Base-by-base conservation (phyloP, 2,329 filamentous ascomycete genomes). In the Escovopsis sp. region DNA sequence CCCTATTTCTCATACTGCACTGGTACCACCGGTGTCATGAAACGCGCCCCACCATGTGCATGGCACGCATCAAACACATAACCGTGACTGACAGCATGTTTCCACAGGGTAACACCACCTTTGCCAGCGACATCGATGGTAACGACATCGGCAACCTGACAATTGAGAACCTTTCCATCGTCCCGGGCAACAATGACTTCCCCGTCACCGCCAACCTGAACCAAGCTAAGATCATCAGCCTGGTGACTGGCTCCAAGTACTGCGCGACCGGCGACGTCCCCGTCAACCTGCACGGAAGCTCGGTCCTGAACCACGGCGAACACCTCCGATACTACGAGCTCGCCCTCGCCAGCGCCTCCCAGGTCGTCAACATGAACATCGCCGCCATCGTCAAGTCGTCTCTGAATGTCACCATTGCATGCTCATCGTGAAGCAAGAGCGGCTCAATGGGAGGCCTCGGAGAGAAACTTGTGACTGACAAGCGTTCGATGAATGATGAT, bases 71-170 rank as follows among this genome's bases (percentile, higher is more conserved):
- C 7, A 16, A 39, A 31, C 7, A 12, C 10, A n/a, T n/a, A n/a
- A n/a, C 7, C 14, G 20, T 15, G 25, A 30, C 45, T 49, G 25
- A 44, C 40, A 24, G 27, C 8, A 15, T 33, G 16, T 37, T 29
- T n/a, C 7, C 15, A 12, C 25, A 77, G 66, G 80, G 80, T 50
- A 79, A 82, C 51, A 64, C 74, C 31, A 71, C 71, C 25, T 79
- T 81, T 58, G 60, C 66, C 57, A 76, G 75, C 53, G 72, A 64
- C 50, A 65, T 79, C 40, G 64, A 69, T 36, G 67, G 63, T 37
- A 49, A 58, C 36, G 47, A 61, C 2, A 65, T 82, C 46, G 80
- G 79, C 40, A 68, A 60, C 34, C 60, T 74, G 7, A 70, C 66
- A 46, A 67, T 84, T 46, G 61, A 73, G 48, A 65, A 81, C 59